Base-by-base conservation (phyloP, 352 stramenopile species). In the Peronospora belbahrii region DNA sequence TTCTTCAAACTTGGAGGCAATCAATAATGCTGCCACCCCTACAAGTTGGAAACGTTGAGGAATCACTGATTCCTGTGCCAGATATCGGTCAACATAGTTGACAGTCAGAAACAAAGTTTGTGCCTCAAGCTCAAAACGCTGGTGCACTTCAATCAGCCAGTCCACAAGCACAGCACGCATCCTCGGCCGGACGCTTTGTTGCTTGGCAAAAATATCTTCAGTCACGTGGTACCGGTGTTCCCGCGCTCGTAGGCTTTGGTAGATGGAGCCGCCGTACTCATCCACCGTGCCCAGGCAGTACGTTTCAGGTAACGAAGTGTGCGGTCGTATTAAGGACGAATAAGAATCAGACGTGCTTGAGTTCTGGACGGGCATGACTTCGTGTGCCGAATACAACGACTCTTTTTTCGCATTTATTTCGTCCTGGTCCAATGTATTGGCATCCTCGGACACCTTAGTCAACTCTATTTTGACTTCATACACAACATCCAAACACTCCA, bases 1-100 rank as follows among this genome's bases (percentile, higher is more conserved):
- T 66, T 99, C 97, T 62, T 99, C 97, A 67, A 99, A 99, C 77
- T 99, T 99, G 18, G 95, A 97, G 10, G 96, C 96, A 46, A 87
- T 67, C 51, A 99, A 78, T 46, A 99, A 84, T 32, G 86, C 81
- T 2, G 94, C 94, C 28, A 99, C 83, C 20, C 96, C 94, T 40
- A 99, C 91, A 30, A 99, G 88, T 71, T 99, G 97, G 42, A 99
- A 93, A 46, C 97, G 94, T 27, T 86, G 80, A 20, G 92, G 80
- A 14, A 81, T 85, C 4, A 99, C 92, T 31, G 87, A 47, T 14
- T 74, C 66, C 14, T 78, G 72, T 37, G 90, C 70, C 6, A 99
- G 70, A 66, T 97, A 99, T 15, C 96, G 88, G 67, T 99, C 96
- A 48, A 99, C 96, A 56, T 99, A 86, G 61, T 99, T 98, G 23